Conservation (phyloP, 208 protist species). For the Herpetomonas muscarum region DNA sequence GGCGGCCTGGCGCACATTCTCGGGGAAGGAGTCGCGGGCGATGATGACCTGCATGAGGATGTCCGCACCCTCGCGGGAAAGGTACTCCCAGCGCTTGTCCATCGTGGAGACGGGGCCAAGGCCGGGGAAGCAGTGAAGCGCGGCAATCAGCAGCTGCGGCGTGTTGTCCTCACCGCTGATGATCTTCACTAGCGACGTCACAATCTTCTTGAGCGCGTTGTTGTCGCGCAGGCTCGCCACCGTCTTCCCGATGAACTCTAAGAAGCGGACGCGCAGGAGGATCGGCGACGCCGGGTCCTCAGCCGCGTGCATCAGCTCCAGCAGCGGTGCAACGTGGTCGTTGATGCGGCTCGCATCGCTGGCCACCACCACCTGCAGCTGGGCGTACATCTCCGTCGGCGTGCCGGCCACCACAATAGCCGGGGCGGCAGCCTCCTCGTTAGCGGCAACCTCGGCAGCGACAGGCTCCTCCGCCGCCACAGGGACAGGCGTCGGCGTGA, state of each 20-base stretch:
- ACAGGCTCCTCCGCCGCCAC: background rate
- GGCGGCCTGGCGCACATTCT: conserved; percentile 58
- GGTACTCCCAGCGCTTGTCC: conserved; percentile 78
- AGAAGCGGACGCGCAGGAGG: conserved; percentile 66
- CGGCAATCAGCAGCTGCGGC: conserved; percentile 66
- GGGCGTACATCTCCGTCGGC: conserved; percentile 63
- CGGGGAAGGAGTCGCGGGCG: conserved; percentile 72
- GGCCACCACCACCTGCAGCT: conserved; percentile 50
- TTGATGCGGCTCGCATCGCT: conserved; percentile 48
- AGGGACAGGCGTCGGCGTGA: conserved; percentile 8
- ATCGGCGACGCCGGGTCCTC: conserved; percentile 59
- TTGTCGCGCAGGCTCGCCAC: conserved; percentile 63
- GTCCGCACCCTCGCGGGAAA: conserved; percentile 81
- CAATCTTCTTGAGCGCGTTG: conserved; percentile 68
- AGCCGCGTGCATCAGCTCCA: conserved; percentile 52
- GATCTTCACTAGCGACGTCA: conserved; percentile 78
- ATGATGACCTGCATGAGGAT: conserved; percentile 87
- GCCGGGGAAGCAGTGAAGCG: conserved; percentile 67
- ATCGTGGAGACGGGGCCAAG: conserved; percentile 76
- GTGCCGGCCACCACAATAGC: conserved; percentile 22
- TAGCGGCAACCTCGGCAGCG: background rate
- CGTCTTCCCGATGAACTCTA: conserved; percentile 66
- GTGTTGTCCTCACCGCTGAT: conserved; percentile 71
- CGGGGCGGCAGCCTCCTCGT: conserved; percentile 10
- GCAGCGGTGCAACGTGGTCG: conserved; percentile 42